Evolutionary conservation across 2,329 filamentous ascomycete species (phyloP).

Genomic region (Torrubiella hemipterigena): DNA sequence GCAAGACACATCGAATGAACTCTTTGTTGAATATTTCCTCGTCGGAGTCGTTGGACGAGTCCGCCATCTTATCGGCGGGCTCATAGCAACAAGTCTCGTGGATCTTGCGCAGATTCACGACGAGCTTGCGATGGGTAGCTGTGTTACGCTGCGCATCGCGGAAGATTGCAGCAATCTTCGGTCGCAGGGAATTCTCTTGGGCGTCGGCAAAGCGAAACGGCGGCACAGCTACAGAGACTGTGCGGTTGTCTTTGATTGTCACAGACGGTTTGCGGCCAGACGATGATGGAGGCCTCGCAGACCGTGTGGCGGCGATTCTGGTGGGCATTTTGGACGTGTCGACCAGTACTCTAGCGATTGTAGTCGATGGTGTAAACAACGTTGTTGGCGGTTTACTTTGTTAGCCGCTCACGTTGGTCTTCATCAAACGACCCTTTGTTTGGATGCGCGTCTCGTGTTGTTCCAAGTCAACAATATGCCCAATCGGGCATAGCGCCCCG

Average conservation of each 20-base stretch:
- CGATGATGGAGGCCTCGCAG: conserved; percentile 31
- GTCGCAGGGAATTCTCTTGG: conserved; percentile 57
- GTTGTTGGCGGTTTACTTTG: too few species aligned
- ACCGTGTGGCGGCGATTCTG: conserved; percentile 30
- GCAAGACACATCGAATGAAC: conserved; percentile 68
- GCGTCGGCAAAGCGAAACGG: conserved; percentile 70
- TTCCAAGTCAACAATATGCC: conserved; percentile 20
- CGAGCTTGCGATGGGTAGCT: conserved; percentile 80
- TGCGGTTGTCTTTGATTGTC: conserved; percentile 25
- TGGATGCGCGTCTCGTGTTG: conserved; percentile 5
- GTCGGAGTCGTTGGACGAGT: conserved; percentile 54
- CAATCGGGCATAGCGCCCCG: conserved; percentile 14
- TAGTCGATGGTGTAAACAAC: too few species aligned
- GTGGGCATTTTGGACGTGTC: conserved; percentile 34
- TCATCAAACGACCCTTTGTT: conserved; percentile 7
- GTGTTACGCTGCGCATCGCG: conserved; percentile 79
- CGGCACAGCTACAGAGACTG: conserved; percentile 34
- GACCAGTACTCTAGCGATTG: too few species aligned
- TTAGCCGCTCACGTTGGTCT: conserved; percentile 3
- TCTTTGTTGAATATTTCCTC: conserved; percentile 83
- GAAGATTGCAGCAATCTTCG: conserved; percentile 61
- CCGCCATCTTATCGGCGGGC: conserved; percentile 38
- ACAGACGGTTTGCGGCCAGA: conserved; percentile 26
- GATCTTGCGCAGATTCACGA: conserved; percentile 76
- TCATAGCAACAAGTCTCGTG: conserved; percentile 75